phyloP scores from a whole-genome alignment of 495 filamentous ascomycete species.

The Aspergillus diversus region DNA sequence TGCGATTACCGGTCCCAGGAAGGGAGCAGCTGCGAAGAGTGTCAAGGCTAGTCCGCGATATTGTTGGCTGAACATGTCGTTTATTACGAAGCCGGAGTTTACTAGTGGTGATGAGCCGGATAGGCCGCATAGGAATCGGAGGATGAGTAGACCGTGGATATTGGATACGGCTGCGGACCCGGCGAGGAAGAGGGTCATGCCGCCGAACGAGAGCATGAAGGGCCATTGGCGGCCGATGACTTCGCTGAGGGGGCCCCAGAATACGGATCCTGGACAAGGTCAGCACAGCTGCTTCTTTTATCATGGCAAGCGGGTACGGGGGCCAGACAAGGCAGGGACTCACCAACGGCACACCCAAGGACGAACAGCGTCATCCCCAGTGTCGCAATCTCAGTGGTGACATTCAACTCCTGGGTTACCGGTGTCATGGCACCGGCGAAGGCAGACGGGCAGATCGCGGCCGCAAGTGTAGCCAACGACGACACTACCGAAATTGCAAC shows the following conservation, averaged over 20 bases:
- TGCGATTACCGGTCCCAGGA: conserved; percentile 51
- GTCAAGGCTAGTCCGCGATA: conserved; percentile 62
- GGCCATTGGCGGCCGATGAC: background rate
- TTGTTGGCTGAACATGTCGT: conserved; percentile 65
- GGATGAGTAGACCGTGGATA: conserved; percentile 56
- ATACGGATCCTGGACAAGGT: background rate
- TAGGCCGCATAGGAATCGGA: conserved; percentile 74
- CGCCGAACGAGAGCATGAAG: conserved; percentile 26
- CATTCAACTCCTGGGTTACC: background rate
- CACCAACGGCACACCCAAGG: background rate
- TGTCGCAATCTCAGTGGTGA: background rate
- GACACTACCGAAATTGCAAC: background rate
- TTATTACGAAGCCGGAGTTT: conserved; percentile 69
- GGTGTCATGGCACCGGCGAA: background rate
- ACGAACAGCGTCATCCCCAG: background rate
- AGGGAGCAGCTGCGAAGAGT: conserved; percentile 63
- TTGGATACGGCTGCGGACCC: conserved; percentile 60
- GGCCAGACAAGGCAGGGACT: too few relatives aligned
- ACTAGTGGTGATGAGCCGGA: conserved; percentile 69
- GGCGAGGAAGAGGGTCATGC: conserved; percentile 56
- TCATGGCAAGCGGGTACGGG: too few relatives aligned
- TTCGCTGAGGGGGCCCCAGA: background rate
- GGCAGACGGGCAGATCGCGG: background rate
- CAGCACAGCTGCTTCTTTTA: too few relatives aligned
- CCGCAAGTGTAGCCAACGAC: background rate